Evolutionary conservation across 2,329 filamentous ascomycete species (phyloP), one percentile per base, ranked within the genome.

Genomic region (Hirsutella thompsonii): DNA sequence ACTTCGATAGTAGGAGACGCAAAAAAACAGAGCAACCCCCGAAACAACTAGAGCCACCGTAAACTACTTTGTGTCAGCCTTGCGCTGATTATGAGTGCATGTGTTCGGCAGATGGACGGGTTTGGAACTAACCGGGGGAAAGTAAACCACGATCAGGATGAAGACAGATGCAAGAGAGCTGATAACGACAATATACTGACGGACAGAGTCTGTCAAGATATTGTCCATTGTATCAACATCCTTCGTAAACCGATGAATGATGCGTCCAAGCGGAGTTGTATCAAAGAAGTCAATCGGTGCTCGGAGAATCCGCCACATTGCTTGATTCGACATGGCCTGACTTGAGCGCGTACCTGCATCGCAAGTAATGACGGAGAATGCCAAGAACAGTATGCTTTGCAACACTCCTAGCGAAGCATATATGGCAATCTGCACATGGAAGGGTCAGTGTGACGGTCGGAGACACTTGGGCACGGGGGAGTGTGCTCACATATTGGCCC

Each of bases 201-300:
- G 79, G 62, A 95, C 86, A 3, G 86, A 82, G 52, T 95, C 90
- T 0, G 83, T 82, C 35, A 95, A 64, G 43, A 80, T 85, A 59
- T 94, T 94, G 63, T 96, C 92, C 87, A 96, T 93, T 42, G 92
- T 86, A 54, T 95, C 87, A 33, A 96, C 84, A 54, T 98, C 92
- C 50, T 90, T 83, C 23, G 87, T 93, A 63, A 96, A 96, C 13
- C 92, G 84, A 59, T 96, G 96, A 18, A 87, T 94, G 58, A 96
- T 95, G 30, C 90, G 82, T 16, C 92, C 92, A 1, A 96, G 72
- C 0, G 92, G 92, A 1, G 90, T 96, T 0, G 90, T 96, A 53
- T 98, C 92, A 63, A 96, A 96, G 66, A 96, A 96, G 4, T 84
- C 83, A 87, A 81, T 80, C 14, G 77, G 77, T 3, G 77, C 77